Evolutionary conservation across 2,329 filamentous ascomycete genomes (phyloP).

Genomic region (Lasiodiplodia gonubiensis): DNA sequence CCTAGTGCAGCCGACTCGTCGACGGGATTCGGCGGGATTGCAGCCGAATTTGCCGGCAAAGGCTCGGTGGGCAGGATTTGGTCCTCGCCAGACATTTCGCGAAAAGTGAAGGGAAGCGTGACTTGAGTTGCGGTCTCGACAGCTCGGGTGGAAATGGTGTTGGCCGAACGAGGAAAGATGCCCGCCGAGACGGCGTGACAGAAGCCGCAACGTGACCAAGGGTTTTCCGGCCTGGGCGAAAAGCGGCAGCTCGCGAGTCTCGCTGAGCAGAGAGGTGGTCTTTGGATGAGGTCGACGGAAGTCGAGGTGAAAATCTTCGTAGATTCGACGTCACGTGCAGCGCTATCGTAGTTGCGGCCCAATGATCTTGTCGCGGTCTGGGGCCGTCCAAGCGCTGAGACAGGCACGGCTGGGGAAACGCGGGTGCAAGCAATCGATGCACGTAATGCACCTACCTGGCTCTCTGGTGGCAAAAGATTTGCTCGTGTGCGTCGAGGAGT

Average conservation of each 20-base stretch:
- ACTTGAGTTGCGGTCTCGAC: conserved; percentile 11
- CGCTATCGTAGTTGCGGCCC: conserved; percentile 3
- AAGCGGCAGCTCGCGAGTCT: background rate
- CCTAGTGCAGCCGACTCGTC: conserved; percentile 3
- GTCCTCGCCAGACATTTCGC: conserved; percentile 20
- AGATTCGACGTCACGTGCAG: conserved; percentile 14
- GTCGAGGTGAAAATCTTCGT: conserved; percentile 22
- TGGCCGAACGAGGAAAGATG: conserved; percentile 11
- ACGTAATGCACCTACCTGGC: conserved; percentile 14
- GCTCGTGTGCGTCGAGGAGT: background rate
- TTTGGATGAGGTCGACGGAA: background rate
- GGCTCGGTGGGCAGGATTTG: conserved; percentile 9
- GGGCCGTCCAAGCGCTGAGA: background rate
- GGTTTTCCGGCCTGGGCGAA: background rate
- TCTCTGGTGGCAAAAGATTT: background rate
- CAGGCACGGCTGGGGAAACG: conserved; percentile 10
- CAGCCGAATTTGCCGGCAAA: background rate
- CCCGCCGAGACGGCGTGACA: background rate
- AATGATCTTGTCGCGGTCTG: background rate
- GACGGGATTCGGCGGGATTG: conserved; percentile 5
- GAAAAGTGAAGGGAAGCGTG: background rate
- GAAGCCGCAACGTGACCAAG: background rate
- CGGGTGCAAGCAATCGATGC: background rate
- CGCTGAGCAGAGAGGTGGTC: conserved; percentile 3
- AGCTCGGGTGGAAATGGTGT: conserved; percentile 10